Percentiles rank a stretch among this genome's conserved stretches.
Evolutionary conservation across 495 filamentous ascomycete genomes (phyloP).

Genomic region (Thozetella sp.): DNA sequence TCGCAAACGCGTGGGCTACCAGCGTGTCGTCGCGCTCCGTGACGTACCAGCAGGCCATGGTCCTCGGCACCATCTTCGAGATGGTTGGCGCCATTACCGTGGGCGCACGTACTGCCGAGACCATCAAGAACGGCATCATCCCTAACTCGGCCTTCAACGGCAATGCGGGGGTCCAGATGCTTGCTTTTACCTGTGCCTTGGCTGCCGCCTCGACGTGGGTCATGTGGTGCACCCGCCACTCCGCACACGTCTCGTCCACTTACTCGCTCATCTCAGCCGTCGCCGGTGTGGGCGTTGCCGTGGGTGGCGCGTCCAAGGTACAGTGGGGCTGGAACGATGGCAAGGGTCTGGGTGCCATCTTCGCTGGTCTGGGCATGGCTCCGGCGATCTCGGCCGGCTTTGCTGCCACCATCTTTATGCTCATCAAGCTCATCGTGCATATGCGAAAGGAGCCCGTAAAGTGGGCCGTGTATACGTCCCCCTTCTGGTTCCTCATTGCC

Average conservation of each 20-base stretch:
- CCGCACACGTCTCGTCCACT: conserved; percentile 64
- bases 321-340: conserved; percentile 55
- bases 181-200: conserved; percentile 64
- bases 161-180: conserved; percentile 58
- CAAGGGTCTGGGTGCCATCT: conserved; percentile 52
- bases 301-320: conserved; percentile 52
- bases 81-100: conserved; percentile 67
- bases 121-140: conserved; percentile 71
- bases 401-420: conserved; percentile 61
- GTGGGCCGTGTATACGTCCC: conserved; percentile 56
- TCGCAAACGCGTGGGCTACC: conserved; percentile 76
- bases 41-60: conserved; percentile 66
- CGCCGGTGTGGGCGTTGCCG: conserved; percentile 60
- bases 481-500: conserved; percentile 64
- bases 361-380: conserved; percentile 64
- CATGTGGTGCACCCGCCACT: conserved; percentile 57
- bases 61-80: conserved; percentile 66
- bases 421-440: conserved; percentile 66
- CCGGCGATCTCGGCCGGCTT: conserved; percentile 60
- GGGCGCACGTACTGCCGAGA: conserved; percentile 65
- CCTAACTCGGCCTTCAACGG: conserved; percentile 48
- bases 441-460: conserved; percentile 59
- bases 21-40: conserved; percentile 70
- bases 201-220: conserved; percentile 61
- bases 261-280: conserved; percentile 66